phyloP scores from a whole-genome alignment of 306 rosid genomes.

The Cajanus cajan region DNA sequence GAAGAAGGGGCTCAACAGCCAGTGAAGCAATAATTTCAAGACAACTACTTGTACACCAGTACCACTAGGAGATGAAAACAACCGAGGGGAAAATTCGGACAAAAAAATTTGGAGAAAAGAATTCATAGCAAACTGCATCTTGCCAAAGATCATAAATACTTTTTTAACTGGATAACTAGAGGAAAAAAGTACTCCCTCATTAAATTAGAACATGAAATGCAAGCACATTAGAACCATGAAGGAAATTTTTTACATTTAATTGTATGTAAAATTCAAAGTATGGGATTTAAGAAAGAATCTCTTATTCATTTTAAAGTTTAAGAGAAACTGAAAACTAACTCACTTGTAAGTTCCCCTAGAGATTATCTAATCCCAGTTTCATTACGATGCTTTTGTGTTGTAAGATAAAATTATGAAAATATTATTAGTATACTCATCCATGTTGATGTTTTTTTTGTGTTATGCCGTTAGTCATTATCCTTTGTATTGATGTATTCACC shows the following conservation, averaged over 20 bases:
- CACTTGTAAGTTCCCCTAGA: background rate
- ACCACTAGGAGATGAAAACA: background rate
- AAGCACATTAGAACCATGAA: background rate
- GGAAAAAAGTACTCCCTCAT: background rate
- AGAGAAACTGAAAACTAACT: background rate
- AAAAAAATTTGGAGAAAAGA: background rate
- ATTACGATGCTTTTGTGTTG: background rate
- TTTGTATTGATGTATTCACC: background rate
- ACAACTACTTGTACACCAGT: background rate
- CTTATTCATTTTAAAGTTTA: background rate
- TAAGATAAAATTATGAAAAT: background rate
- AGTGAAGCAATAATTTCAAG: background rate
- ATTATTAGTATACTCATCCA: background rate
- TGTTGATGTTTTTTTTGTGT: background rate
- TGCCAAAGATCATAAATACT: background rate
- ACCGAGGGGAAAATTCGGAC: background rate
- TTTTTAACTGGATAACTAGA: background rate
- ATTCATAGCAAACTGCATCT: background rate
- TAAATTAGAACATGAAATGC: background rate
- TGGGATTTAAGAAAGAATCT: background rate
- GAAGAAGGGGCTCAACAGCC: slow-evolving; percentile 1
- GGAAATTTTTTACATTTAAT: background rate
- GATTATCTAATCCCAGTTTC: background rate
- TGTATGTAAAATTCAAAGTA: background rate
- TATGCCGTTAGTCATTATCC: background rate